A percentile compares a stretch with the other conserved stretches of the same genome.
phyloP scores from a whole-genome alignment of 352 stramenopile genomes.

The Globisporangium abappressorium region DNA sequence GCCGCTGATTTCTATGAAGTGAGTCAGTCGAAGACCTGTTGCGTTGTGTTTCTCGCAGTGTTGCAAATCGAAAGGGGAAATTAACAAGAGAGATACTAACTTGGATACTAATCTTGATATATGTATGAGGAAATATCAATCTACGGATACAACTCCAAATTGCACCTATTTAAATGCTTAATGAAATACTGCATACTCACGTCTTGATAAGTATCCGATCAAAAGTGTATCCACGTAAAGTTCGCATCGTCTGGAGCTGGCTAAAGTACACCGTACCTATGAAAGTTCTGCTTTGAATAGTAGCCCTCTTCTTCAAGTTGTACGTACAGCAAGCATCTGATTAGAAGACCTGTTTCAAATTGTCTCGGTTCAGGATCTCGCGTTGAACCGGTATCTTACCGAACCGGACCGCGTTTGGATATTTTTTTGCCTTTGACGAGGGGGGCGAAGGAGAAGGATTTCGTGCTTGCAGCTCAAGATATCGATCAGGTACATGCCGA shows the following conservation, averaged over 20 bases:
- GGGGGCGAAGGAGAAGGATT: conserved; percentile 22
- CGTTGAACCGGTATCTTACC: conserved; percentile 6
- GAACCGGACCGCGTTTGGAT: conserved; percentile 16
- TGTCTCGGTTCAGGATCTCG: conserved; percentile 5
- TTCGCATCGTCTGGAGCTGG: background rate
- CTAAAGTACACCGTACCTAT: background rate
- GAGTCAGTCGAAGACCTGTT: background rate
- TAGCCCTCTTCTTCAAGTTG: background rate
- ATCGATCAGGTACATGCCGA: conserved; percentile 13
- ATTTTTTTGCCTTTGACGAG: conserved; percentile 12
- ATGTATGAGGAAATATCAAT: background rate
- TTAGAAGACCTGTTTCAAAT: background rate
- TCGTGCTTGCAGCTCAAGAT: conserved; percentile 27
- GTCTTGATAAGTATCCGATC: background rate
- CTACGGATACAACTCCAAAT: no score
- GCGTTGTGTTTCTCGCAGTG: background rate
- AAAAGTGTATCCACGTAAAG: background rate
- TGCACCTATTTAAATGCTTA: background rate
- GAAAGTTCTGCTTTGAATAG: background rate
- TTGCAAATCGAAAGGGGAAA: background rate
- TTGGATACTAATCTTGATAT: background rate
- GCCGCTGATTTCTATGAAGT: background rate
- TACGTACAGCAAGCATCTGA: background rate
- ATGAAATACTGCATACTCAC: background rate
- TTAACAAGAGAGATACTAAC: no score